These are phyloP conservation scores for Myochromella boudieri DNA, from an alignment of 768 basidiomycete genomes.

Conservation along the genomic window DNA sequence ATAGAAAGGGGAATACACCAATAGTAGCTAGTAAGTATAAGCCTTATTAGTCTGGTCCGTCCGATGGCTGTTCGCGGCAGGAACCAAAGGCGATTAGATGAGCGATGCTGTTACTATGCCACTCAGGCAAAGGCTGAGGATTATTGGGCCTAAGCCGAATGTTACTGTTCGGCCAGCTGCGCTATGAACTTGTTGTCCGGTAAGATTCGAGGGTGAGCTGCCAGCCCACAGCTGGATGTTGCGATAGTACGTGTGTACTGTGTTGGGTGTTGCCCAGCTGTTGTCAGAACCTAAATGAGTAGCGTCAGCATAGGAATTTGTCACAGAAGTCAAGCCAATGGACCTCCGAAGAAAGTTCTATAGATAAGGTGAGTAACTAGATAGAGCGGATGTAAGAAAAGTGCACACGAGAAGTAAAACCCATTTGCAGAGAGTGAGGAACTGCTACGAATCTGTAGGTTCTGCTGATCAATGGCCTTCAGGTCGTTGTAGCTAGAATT, in stretches of 20 bases:
- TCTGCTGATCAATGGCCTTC: constrained; percentile 55
- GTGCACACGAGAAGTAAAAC: constrained; percentile 72
- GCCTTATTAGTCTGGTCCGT: too few species aligned
- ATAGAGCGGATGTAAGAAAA: constrained; percentile 1
- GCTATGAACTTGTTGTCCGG: constrained; percentile 31
- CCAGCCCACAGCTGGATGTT: constrained; percentile 69
- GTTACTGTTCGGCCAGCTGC: constrained; percentile 15
- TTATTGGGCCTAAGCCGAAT: background rate
- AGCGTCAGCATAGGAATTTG: constrained; percentile 13
- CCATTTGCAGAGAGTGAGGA: constrained; percentile 59
- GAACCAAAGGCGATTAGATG: background rate
- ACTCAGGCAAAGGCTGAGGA: background rate
- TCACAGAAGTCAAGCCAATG: constrained; percentile 4
- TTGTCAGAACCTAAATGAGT: constrained; percentile 51
- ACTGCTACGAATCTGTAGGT: constrained; percentile 63
- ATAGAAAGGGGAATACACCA: too few species aligned
- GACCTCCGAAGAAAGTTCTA: constrained; percentile 84
- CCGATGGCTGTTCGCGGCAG: too few species aligned
- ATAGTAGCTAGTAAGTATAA: too few species aligned
- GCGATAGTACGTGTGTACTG: constrained; percentile 74
- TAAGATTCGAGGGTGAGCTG: constrained; percentile 46
- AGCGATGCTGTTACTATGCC: background rate
- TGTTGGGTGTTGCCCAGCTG: constrained; percentile 69
- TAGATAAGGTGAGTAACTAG: constrained; percentile 1
- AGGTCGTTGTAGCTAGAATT: constrained; percentile 66